Conservation (phyloP, 1,284 basidiomycete genomes). For the Golubevia sp. region DNA sequence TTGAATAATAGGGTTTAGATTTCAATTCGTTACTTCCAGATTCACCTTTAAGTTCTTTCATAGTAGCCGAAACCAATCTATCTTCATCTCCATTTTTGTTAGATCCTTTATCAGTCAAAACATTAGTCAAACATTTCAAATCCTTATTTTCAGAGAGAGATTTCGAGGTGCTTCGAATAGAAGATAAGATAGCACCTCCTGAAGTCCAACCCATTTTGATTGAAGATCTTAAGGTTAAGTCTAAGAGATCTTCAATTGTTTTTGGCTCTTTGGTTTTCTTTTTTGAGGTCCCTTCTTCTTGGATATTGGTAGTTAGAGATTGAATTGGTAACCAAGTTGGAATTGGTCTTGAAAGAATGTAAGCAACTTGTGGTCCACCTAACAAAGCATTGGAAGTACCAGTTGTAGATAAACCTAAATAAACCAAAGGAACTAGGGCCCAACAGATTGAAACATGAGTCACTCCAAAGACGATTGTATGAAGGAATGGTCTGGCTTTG, state of each 20-base stretch:
- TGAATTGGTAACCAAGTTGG: slow-evolving; percentile 7
- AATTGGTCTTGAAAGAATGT: slow-evolving; percentile 3
- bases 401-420: slow-evolving; percentile 5
- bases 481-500: neutral
- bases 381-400: slow-evolving; percentile 8
- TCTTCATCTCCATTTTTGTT: slow-evolving; percentile 5
- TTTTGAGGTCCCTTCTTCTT: neutral
- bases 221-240: neutral
- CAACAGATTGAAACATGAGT: slow-evolving; percentile 10
- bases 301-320: neutral
- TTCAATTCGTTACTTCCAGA: neutral
- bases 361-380: slow-evolving; percentile 12
- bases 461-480: neutral
- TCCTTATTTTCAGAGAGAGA: neutral
- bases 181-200: slow-evolving; percentile 1
- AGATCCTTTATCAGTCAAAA: slow-evolving; percentile 3
- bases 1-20: neutral
- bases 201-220: slow-evolving; percentile 4
- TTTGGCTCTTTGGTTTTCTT: neutral
- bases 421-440: slow-evolving; percentile 13
- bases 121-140: neutral
- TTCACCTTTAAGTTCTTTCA: slow-evolving; percentile 1
- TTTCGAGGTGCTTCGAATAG: neutral
- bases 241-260: slow-evolving; percentile 12
- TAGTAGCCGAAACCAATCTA: neutral